These are phyloP conservation scores for Suhomyces sp. DNA, from an alignment of 805 yeast species.

Conservation along the genomic window DNA sequence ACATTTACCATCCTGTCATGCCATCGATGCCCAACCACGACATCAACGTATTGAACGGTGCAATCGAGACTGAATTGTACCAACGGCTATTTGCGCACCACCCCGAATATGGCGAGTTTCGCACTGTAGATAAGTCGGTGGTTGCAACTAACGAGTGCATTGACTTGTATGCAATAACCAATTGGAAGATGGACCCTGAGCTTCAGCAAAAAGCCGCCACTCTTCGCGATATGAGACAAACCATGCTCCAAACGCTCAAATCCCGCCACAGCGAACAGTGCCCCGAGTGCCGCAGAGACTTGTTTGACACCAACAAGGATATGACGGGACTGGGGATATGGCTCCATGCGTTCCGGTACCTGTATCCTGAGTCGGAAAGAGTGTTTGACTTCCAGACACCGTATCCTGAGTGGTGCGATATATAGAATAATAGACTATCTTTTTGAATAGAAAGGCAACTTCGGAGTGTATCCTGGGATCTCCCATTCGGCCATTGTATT, in stretches of 20 bases:
- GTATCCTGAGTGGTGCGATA: conserved; percentile 48
- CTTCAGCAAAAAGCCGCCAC: conserved; percentile 13
- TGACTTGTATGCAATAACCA: conserved; percentile 13
- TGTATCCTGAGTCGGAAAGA: conserved; percentile 15
- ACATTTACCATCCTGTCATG: conserved; percentile 24
- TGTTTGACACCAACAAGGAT: conserved; percentile 29
- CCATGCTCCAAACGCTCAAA: conserved; percentile 29
- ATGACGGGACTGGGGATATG: conserved; percentile 34
- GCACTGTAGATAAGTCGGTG: conserved; percentile 7
- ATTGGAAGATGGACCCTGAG: conserved; percentile 10
- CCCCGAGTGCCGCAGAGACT: conserved; percentile 28
- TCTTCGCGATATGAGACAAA: conserved; percentile 20
- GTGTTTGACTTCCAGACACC: conserved; percentile 40
- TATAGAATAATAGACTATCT: conserved; percentile 5
- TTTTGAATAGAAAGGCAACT: conserved; percentile 17
- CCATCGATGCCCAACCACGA: conserved; percentile 5
- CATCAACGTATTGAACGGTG: conserved; percentile 16
- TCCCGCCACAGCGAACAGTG: conserved; percentile 22
- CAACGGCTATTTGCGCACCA: conserved; percentile 12
- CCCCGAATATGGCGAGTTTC: conserved; percentile 14
- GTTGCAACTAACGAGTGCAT: conserved; percentile 7
- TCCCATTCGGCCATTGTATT: conserved; percentile 11
- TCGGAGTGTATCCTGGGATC: conserved; percentile 18
- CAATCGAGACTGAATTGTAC: conserved; percentile 24
- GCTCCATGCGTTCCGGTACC: conserved; percentile 47